These are phyloP conservation scores for Colletotrichum liaoningense DNA, from an alignment of 2,329 filamentous ascomycete genomes.

Conservation along the genomic window DNA sequence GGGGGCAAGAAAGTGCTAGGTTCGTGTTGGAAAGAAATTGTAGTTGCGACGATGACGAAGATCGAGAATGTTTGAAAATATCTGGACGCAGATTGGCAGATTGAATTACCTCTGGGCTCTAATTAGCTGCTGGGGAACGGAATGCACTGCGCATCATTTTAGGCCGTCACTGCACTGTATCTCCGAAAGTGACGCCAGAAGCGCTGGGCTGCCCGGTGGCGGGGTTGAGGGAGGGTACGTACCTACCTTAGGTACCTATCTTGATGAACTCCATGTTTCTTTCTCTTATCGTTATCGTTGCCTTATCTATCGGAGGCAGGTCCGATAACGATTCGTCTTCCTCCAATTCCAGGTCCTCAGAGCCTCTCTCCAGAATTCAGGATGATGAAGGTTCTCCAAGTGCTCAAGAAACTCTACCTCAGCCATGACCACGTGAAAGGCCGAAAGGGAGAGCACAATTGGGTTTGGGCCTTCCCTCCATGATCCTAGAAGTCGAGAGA, in stretches of 20 bases:
- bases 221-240: not conserved
- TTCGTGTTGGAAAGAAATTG: not conserved
- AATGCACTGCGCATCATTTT: not conserved
- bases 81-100: conserved; percentile 28
- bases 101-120: not conserved
- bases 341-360: no score
- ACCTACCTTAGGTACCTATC: not conserved
- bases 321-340: not conserved
- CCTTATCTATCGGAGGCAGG: not conserved
- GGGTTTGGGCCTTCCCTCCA: not conserved
- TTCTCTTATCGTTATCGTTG: not conserved
- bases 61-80: conserved; percentile 14
- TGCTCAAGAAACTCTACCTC: no score
- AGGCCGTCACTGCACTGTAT: not conserved
- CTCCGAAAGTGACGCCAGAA: not conserved
- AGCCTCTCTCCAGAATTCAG: no score
- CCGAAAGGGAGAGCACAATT: not conserved
- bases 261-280: not conserved
- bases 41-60: not conserved
- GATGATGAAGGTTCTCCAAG: no score
- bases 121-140: not conserved
- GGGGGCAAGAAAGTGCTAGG: no score
- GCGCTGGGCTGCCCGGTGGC: not conserved
- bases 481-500: conserved; percentile 12
- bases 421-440: conserved; percentile 5